Evolutionary conservation across 768 basidiomycete genomes (phyloP).

Genomic region (Amanita polypyramis): DNA sequence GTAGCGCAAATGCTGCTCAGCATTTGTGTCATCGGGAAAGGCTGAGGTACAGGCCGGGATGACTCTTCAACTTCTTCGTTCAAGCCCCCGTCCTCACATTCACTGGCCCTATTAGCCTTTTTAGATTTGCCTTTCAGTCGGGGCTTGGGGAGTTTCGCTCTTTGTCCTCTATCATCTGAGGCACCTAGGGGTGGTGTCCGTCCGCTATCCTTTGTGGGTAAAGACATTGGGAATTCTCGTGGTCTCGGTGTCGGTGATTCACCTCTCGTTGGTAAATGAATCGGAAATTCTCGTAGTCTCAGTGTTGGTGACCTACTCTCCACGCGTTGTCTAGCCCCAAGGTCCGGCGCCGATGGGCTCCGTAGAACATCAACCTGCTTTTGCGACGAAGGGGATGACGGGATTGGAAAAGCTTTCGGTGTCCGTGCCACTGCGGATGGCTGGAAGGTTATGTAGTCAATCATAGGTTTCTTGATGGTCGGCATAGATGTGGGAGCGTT

Average conservation of each 20-base stretch:
- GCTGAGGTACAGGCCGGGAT: conserved; percentile 12
- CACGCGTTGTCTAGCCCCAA: background rate
- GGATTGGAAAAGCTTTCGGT: background rate
- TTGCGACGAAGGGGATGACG: background rate
- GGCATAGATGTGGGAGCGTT: background rate
- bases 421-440: background rate
- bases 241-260: background rate
- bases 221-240: conserved; percentile 3
- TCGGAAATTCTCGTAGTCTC: background rate
- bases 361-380: conserved; percentile 1
- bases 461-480: background rate
- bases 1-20: conserved; percentile 23
- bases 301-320: background rate
- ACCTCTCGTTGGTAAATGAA: background rate
- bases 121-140: conserved; percentile 21
- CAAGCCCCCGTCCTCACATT: background rate
- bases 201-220: background rate
- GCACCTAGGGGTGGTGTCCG: background rate
- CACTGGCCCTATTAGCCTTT: conserved; percentile 19
- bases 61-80: conserved; percentile 6
- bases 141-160: background rate
- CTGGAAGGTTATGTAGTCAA: background rate
- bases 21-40: conserved; percentile 35
- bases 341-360: conserved; percentile 5
- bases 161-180: background rate